Conservation (phyloP, 176 grass and related monocot species). For the Stipa capillata region DNA sequence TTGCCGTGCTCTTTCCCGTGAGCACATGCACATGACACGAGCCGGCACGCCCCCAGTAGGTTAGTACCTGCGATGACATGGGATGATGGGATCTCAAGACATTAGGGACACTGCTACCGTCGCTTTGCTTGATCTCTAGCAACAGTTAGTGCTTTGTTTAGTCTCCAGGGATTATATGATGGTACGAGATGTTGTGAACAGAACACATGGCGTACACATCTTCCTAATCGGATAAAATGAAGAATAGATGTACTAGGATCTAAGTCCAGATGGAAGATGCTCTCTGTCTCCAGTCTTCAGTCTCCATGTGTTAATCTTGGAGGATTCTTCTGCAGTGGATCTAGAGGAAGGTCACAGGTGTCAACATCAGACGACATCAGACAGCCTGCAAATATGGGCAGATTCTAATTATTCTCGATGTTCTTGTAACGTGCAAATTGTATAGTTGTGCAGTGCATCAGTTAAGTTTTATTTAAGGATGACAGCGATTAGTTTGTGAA, state of each 20-base stretch:
- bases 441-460: not conserved
- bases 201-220: not conserved
- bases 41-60: not conserved
- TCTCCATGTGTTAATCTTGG: not conserved
- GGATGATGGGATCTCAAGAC: not conserved
- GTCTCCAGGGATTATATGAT: not conserved
- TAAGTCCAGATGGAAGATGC: slow-evolving; percentile 19
- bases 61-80: not conserved
- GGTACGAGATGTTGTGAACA: not conserved
- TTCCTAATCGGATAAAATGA: not conserved
- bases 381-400: not conserved
- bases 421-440: not conserved
- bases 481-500: not conserved
- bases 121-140: not conserved
- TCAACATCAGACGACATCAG: not conserved
- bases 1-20: not conserved
- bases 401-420: not conserved
- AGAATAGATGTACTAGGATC: not conserved
- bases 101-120: not conserved
- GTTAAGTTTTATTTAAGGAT: not conserved
- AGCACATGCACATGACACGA: not conserved
- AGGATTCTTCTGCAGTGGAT: slow-evolving; percentile 7
- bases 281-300: not conserved
- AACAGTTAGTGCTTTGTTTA: not conserved
- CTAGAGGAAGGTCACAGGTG: not conserved